Evolutionary conservation across 2,329 filamentous ascomycete species (phyloP), one percentile per base, ranked within the genome.

Genomic region (Pseudogymnoascus sp.): DNA sequence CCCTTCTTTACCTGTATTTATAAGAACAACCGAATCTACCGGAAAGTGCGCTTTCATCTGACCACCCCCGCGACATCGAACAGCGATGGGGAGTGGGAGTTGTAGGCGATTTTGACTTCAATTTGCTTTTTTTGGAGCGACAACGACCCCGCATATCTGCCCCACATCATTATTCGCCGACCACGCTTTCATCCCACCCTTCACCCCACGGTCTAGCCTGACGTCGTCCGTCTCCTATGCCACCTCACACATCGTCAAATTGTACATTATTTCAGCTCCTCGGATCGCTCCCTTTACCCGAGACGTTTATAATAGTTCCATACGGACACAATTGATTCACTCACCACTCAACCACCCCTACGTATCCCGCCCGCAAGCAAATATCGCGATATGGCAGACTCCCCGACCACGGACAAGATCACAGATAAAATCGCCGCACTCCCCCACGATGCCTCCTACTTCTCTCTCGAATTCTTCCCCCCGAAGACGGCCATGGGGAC

Each of bases 381-480:
- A 35, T 22, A 33, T 16, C 14, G 11, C 43, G 61, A 59, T 19
- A 62, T 60, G 35, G 24, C 40, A n/a, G 28, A 46, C 41, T 35
- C 61, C 19, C 28, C 26, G 62, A 65, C 61, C 12, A 73, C 73
- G 70, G 89, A 92, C 79, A 95, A 90, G 78, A 93, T 97, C 74
- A 96, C 91, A 66, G 89, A 96, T 82, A 96, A 96, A 82, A 93
- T 98, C 74, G 90, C 90, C 78, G 90, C 91, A 66, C 79, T 99
- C 79, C 90, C 91, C 75, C 84, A 88, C 67, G 86, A 90, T 76
- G 84, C 85, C 68, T 87, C 84, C 74, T 98, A 95, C 81, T 96
- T 96, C 78, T 98, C 95, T 59, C 88, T 98, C 77, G 95, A 99
- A 79, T 99, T 99, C 85, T 99, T 99, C 79, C 95, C 95, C 69